phyloP scores from a whole-genome alignment of 2,329 filamentous ascomycete species.

The Calonectria honghensis region DNA sequence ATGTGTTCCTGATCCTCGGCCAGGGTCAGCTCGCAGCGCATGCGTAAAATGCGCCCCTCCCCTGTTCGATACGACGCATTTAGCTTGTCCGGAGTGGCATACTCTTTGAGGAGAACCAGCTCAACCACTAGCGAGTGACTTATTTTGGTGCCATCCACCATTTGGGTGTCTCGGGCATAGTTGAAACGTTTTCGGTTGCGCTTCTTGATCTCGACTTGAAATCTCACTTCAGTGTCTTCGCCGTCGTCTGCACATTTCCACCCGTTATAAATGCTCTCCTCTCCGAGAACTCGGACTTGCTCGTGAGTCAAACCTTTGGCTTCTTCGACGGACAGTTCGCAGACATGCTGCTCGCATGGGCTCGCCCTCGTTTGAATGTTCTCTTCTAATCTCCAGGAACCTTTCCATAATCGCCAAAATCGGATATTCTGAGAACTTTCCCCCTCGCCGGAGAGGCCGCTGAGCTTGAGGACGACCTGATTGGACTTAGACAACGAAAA shows the following conservation, averaged over 20 bases:
- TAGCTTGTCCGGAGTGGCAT: not conserved
- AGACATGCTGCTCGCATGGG: not conserved
- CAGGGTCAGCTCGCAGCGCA: not conserved
- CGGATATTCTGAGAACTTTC: not conserved
- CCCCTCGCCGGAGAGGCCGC: not conserved
- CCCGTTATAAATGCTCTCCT: not conserved
- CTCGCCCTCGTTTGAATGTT: not conserved
- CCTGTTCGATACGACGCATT: not conserved
- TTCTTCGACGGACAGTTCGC: not conserved
- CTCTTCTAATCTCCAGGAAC: constrained; percentile 11
- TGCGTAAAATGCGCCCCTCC: constrained; percentile 7
- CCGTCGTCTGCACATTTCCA: not conserved
- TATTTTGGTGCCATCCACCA: constrained; percentile 7
- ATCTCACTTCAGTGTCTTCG: not conserved
- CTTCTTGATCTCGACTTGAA: constrained; percentile 5
- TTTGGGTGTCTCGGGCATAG: not conserved
- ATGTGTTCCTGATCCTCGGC: constrained; percentile 2
- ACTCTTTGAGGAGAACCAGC: constrained; percentile 9
- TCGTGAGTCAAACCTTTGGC: not conserved
- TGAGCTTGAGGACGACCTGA: constrained; percentile 3
- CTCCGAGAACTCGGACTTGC: constrained; percentile 3
- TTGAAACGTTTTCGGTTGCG: constrained; percentile 1
- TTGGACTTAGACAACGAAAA: not conserved
- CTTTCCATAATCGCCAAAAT: constrained; percentile 1
- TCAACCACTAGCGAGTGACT: constrained; percentile 8